A percentile compares a stretch with the other conserved stretches of the same genome.
Conservation (phyloP, 805 yeast species). For the Ogataea trehaloabstinens region DNA sequence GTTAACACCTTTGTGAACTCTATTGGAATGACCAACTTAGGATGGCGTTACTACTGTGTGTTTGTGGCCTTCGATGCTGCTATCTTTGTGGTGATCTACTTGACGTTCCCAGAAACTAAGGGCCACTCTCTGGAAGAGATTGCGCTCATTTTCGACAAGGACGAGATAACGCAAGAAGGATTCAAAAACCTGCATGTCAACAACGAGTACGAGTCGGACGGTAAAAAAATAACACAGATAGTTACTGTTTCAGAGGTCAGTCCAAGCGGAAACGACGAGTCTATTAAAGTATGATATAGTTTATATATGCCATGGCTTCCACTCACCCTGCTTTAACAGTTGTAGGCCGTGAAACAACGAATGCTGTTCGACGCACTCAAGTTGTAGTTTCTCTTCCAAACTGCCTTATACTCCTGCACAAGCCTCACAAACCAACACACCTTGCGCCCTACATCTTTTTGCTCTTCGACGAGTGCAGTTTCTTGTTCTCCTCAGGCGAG, state of each 20-base stretch:
- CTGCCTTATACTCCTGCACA: too few species aligned
- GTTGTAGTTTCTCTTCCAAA: too few species aligned
- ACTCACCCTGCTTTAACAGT: too few species aligned
- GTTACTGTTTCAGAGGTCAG: not conserved
- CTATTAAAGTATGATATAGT: too few species aligned
- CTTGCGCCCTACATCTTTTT: too few species aligned
- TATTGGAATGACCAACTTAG: constrained; percentile 36
- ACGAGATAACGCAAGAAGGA: constrained; percentile 11
- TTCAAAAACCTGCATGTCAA: not conserved
- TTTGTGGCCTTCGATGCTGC: constrained; percentile 28
- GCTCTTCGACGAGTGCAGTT: constrained; percentile 25
- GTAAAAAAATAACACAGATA: not conserved
- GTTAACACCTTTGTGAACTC: constrained; percentile 35
- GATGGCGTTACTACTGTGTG: constrained; percentile 37
- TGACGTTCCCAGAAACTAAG: constrained; percentile 63
- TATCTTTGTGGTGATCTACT: constrained; percentile 25
- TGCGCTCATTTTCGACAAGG: constrained; percentile 53
- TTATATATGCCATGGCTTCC: too few species aligned
- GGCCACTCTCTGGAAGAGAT: constrained; percentile 60
- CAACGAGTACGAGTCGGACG: not conserved
- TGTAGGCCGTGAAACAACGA: too few species aligned
- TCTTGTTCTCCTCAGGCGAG: constrained; percentile 21
- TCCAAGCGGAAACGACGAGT: too few species aligned
- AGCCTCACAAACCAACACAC: too few species aligned
- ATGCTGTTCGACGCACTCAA: too few species aligned